Conservation (phyloP, 805 yeast genomes). For the Saccharomycopsis javanensis region DNA sequence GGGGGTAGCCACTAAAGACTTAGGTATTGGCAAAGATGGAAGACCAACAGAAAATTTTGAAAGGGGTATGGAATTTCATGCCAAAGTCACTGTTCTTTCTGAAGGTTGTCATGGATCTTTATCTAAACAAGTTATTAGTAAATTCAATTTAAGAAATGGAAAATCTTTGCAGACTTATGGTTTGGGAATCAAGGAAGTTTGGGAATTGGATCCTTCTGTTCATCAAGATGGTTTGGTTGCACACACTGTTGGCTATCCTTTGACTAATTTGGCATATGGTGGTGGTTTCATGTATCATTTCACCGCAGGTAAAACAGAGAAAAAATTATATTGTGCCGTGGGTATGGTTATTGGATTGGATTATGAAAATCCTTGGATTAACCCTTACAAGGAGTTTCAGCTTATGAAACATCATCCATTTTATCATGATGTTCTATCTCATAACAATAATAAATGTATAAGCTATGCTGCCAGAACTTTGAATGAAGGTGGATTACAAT, state of each 20-base stretch:
- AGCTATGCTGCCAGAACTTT: slow-evolving; percentile 94
- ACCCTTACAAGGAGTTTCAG: slow-evolving; percentile 95
- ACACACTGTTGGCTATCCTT: slow-evolving; percentile 87
- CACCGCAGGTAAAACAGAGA: slow-evolving; percentile 52
- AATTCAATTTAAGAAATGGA: slow-evolving; percentile 57
- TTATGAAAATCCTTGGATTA: slow-evolving; percentile 87
- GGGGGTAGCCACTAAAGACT: slow-evolving; percentile 92
- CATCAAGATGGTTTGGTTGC: slow-evolving; percentile 73
- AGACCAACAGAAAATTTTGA: slow-evolving; percentile 73
- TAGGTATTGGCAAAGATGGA: slow-evolving; percentile 74
- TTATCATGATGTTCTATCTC: slow-evolving; percentile 49
- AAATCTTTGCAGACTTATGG: slow-evolving; percentile 85
- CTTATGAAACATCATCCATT: slow-evolving; percentile 87
- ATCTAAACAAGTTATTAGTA: slow-evolving; percentile 62
- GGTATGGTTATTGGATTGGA: slow-evolving; percentile 95
- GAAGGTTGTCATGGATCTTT: slow-evolving; percentile 99
- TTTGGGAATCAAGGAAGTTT: slow-evolving; percentile 89
- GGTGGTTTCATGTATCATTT: slow-evolving; percentile 98
- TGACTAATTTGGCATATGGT: slow-evolving; percentile 67
- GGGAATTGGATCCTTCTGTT: slow-evolving; percentile 84
- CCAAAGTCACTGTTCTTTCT: slow-evolving; percentile 80
- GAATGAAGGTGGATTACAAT: slow-evolving; percentile 94
- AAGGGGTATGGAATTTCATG: slow-evolving; percentile 94
- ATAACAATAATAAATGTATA: slow-evolving; percentile 80
- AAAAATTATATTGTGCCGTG: slow-evolving; percentile 52